phyloP scores from a whole-genome alignment of 2,329 filamentous ascomycete genomes.

The Pyrenophora teres region DNA sequence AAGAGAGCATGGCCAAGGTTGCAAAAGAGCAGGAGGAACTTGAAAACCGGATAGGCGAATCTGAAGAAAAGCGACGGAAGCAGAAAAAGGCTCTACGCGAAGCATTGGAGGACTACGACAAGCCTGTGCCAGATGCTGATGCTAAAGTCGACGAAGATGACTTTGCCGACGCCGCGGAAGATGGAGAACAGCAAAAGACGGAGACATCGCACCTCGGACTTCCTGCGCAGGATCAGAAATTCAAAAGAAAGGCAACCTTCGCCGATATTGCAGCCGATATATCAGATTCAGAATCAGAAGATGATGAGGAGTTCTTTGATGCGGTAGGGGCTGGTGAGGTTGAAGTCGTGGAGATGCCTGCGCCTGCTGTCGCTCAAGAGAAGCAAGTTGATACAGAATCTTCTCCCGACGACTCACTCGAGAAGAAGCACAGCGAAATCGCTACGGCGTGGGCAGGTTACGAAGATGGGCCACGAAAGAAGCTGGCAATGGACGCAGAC shows the following conservation, averaged over 20 bases:
- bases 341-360: constrained; percentile 72
- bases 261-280: constrained; percentile 68
- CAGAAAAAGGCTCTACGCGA: constrained; percentile 90
- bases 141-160: constrained; percentile 33
- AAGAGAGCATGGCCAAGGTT: constrained; percentile 96
- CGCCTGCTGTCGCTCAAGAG: constrained; percentile 35
- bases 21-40: constrained; percentile 91
- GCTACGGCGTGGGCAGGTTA: constrained; percentile 83
- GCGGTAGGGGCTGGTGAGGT: constrained; percentile 93
- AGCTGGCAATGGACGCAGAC: constrained; percentile 87
- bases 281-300: constrained; percentile 74
- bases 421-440: constrained; percentile 65
- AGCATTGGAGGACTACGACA: constrained; percentile 66
- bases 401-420: constrained; percentile 54
- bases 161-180: constrained; percentile 41
- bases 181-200: constrained; percentile 43
- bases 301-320: constrained; percentile 95
- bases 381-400: constrained; percentile 42
- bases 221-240: constrained; percentile 15
- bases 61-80: constrained; percentile 84
- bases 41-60: constrained; percentile 83
- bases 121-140: constrained; percentile 18
- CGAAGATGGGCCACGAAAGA: constrained; percentile 80
- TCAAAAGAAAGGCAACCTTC: constrained; percentile 67
- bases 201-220: constrained; percentile 24